Percentiles rank a stretch among this genome's conserved stretches.
phyloP scores from a whole-genome alignment of 177 flowering plant species.

The Telopea speciosissima region DNA sequence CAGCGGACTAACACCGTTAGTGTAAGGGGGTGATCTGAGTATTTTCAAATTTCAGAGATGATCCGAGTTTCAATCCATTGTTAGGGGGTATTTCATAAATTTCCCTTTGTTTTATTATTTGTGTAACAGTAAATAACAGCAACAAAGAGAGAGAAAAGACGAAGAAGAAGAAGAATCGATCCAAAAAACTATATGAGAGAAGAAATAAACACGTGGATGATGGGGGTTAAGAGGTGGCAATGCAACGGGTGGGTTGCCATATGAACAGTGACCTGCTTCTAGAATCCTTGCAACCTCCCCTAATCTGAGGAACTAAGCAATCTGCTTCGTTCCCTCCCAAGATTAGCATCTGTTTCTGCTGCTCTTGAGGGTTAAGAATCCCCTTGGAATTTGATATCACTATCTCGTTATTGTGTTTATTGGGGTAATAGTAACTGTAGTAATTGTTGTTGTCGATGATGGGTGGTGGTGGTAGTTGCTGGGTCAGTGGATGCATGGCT shows the following conservation, averaged over 20 bases:
- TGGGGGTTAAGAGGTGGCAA: conserved; percentile 50
- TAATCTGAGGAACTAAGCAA: conserved; percentile 28
- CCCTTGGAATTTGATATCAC: conserved; percentile 10
- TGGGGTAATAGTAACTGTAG: neutral
- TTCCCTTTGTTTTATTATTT: no score
- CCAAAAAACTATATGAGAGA: no score
- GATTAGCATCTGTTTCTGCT: conserved; percentile 21
- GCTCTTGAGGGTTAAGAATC: conserved; percentile 14
- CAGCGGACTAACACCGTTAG: no score
- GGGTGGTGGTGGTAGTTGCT: conserved; percentile 3
- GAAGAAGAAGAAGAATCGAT: no score
- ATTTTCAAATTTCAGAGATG: no score
- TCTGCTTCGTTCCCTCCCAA: conserved; percentile 33
- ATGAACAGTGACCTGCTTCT: conserved; percentile 36
- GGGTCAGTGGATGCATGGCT: neutral
- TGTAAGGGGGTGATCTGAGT: no score
- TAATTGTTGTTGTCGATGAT: conserved; percentile 5
- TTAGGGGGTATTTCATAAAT: no score
- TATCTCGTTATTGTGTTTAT: neutral
- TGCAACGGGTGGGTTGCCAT: conserved; percentile 50
- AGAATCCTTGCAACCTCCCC: conserved; percentile 48
- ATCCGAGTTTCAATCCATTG: no score
- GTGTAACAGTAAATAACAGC: no score
- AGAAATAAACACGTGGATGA: no score
- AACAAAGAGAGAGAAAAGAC: no score